Evolutionary conservation across 345 rosid genomes (phyloP), one percentile per base, ranked within the genome.

Genomic region (Brassica carinata): DNA sequence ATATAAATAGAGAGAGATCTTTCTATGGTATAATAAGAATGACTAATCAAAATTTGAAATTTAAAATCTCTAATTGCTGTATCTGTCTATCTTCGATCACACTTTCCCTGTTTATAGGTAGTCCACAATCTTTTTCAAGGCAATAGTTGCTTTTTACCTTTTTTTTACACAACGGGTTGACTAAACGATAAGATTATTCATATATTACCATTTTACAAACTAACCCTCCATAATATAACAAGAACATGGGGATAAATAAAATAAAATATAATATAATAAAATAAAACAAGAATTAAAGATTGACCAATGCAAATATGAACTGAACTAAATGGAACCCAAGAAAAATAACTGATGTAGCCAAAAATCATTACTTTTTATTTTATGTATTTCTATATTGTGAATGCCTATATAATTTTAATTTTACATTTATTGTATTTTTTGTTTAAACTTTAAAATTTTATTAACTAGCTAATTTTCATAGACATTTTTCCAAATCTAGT

Each of bases 151-250:
- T 57, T n/a, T 58, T 72, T 51, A 51, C 58, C 1, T 23, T 2
- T 31, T 31, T 31, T 38, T 38, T 8, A 38, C 45, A 3, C 23
- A 19, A 8, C 2, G 30, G 64, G 64, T 59, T 59, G 64, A 57
- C 73, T 36, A 43, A 65, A 65, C 61, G 72, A 65, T 65, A 48
- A 13, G 38, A 55, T 17, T 53, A 45, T 55, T 17, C 38, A 57
- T 57, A 64, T 64, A 45, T 51, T 5, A 55, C 5, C 18, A 51
- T n/a, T 14, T 27, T 72, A 78, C 82, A 72, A 72, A 57, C 53
- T 66, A 79, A 7, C 33, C 59, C 77, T 73, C 63, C 77, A 58
- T 66, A 4, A 72, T 66, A 67, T 72, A 78, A 53, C 43, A 78
- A 31, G 29, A 61, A 71, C 19, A 43, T 2, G 70, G 5, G 15